Percentiles rank a stretch among this genome's conserved stretches.
Evolutionary conservation across 108 stramenopile species (phyloP).

Genomic region (Cyclotella baltica): DNA sequence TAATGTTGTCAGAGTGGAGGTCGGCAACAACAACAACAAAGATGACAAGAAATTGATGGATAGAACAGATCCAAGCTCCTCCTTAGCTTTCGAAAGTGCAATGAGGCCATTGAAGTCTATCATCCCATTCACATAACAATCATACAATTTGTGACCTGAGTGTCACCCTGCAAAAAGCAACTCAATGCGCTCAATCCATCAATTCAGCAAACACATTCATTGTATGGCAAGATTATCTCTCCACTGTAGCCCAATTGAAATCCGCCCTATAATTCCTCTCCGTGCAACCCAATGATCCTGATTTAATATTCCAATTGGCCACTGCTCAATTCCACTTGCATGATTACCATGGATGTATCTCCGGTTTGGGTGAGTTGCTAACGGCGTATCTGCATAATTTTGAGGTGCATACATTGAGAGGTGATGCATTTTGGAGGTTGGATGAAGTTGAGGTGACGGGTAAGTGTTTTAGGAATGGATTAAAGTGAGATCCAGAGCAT

Average conservation of each 20-base stretch:
- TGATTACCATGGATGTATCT: slow-evolving; percentile 87
- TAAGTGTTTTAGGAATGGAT: slow-evolving; percentile 91
- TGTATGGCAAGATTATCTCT: slow-evolving; percentile 37
- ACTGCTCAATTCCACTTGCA: slow-evolving; percentile 67
- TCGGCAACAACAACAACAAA: no score
- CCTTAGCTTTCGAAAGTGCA: slow-evolving; percentile 78
- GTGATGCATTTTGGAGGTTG: slow-evolving; percentile 81
- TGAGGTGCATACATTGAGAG: slow-evolving; percentile 91
- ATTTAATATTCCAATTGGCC: slow-evolving; percentile 82
- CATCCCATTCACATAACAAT: slow-evolving; percentile 24
- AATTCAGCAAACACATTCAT: background rate
- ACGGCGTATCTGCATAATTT: slow-evolving; percentile 82
- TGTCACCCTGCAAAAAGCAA: slow-evolving; percentile 9
- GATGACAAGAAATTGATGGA: no score
- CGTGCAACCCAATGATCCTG: slow-evolving; percentile 55
- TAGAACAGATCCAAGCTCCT: slow-evolving; percentile 83
- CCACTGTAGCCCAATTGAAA: slow-evolving; percentile 59
- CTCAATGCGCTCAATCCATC: slow-evolving; percentile 27
- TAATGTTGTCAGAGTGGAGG: no score
- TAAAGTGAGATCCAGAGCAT: slow-evolving; percentile 96
- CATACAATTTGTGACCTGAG: slow-evolving; percentile 17
- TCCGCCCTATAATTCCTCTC: slow-evolving; percentile 63
- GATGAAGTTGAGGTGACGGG: slow-evolving; percentile 91
- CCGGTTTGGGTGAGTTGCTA: slow-evolving; percentile 86
- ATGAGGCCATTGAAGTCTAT: slow-evolving; percentile 56